Conservation (phyloP, 129 eudicot genomes). For the Tagetes patula region DNA sequence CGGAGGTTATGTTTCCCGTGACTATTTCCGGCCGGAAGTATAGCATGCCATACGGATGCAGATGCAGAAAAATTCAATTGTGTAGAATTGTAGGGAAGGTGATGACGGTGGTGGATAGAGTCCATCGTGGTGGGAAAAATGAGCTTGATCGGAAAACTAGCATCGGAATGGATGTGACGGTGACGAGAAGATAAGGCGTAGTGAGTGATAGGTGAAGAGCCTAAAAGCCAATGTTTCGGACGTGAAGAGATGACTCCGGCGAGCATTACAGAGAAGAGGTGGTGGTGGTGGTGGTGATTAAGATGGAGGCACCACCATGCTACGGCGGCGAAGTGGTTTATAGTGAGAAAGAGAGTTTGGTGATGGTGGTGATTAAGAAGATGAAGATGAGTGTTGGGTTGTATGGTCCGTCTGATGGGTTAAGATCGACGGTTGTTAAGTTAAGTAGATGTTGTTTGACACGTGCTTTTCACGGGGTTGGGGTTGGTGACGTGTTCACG, state of each 20-base stretch:
- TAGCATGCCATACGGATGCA: slow-evolving; percentile 68
- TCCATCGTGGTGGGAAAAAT: not conserved
- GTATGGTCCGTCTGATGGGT: slow-evolving; percentile 35
- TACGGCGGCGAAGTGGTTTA: slow-evolving; percentile 13
- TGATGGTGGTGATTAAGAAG: not conserved
- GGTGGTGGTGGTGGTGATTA: slow-evolving; percentile 14
- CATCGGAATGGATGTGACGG: slow-evolving; percentile 38
- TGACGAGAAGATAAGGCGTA: slow-evolving; percentile 35
- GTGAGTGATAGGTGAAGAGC: slow-evolving; percentile 41
- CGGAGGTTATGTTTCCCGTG: slow-evolving; percentile 26
- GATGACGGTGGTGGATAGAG: slow-evolving; percentile 20
- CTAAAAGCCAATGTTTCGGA: slow-evolving; percentile 55
- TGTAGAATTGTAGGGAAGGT: slow-evolving; percentile 26
- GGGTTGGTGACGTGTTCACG: slow-evolving; percentile 40
- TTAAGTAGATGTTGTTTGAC: slow-evolving; percentile 8
- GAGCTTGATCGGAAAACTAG: slow-evolving; percentile 33
- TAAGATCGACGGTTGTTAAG: slow-evolving; percentile 33
- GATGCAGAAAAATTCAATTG: slow-evolving; percentile 28
- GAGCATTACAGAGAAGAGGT: slow-evolving; percentile 59
- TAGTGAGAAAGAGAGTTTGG: not conserved
- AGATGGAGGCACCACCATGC: slow-evolving; percentile 22
- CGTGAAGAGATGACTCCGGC: slow-evolving; percentile 71
- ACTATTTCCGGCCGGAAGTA: slow-evolving; percentile 42
- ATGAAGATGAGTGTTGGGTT: slow-evolving; percentile 22
- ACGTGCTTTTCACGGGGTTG: slow-evolving; percentile 32